Evolutionary conservation across 1,284 basidiomycete genomes (phyloP), one percentile per base, ranked within the genome.

Genomic region (Malassezia sympodialis): DNA sequence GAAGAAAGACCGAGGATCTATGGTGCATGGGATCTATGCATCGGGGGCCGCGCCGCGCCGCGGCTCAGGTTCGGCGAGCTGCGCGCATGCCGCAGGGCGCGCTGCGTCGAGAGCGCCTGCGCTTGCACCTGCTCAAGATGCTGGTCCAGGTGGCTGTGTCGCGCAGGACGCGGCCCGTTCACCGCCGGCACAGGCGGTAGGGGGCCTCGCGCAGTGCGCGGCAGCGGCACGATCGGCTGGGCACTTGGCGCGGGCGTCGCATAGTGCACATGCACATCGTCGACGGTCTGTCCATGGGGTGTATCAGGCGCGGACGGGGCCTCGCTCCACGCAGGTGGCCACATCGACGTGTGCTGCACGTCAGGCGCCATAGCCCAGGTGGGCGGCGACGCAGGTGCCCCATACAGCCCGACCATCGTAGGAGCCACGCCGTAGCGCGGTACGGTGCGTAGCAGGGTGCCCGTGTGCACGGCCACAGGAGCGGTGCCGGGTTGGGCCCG

Each of bases 391-490:
- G 30, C 21, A 11, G 46, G 19, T 2, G 35, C 23, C 21, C 31
- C 34, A 23, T 26, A 37, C 5, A 43, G 4, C 4, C 24, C 24
- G 11, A 27, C 3, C 41, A 43, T 27, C n/a, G 41, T 11, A 3
- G 41, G 12, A 12, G 41, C 11, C 4, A 19, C 21, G 4, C 24
- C 24, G 6, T n/a, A 27, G 11, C 37, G 37, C 21, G 41, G 27
- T 14, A 43, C 24, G 6, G 41, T 8, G 17, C 41, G 41, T 5
- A 49, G 17, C 37, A 57, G 31, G 26, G 37, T 30, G 37, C 55
- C 55, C 3, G 50, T 52, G 26, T 57, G 43, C 19, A 14, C 12
- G 6, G 50, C 19, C 19, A 37, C n/a, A 6, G 55, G 55, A 24
- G 23, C 28, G 10, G 55, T 57, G 24, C 55, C 55, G 12, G 34